These are phyloP conservation scores for Phytopythium vexans DNA, from an alignment of 352 stramenopile species.

Conservation along the genomic window DNA sequence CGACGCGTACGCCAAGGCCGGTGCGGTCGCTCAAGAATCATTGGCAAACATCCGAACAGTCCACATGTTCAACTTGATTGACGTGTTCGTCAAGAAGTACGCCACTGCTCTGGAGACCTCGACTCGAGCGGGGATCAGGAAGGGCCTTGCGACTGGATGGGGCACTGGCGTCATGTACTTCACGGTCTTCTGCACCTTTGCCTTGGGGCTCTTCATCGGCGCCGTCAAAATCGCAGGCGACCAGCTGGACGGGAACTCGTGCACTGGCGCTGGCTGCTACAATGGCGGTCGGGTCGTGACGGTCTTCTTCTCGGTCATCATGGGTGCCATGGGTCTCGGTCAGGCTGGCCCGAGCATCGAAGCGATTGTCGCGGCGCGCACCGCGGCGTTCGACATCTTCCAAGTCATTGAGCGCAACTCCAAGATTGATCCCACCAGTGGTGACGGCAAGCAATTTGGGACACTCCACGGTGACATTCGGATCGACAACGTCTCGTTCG, in stretches of 20 bases:
- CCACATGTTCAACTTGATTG: conserved; percentile 50
- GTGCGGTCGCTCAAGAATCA: conserved; percentile 41
- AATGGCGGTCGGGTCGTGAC: conserved; percentile 40
- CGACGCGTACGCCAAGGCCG: conserved; percentile 29
- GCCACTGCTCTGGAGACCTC: conserved; percentile 18
- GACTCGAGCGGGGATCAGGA: conserved; percentile 29
- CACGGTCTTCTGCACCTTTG: conserved; percentile 40
- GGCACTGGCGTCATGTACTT: conserved; percentile 42
- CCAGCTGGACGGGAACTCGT: conserved; percentile 25
- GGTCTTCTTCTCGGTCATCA: conserved; percentile 44
- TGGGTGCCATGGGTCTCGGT: conserved; percentile 36
- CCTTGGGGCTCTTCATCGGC: conserved; percentile 50
- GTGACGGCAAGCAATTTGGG: conserved; percentile 15
- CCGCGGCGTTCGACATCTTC: conserved; percentile 45
- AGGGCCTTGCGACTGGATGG: conserved; percentile 28
- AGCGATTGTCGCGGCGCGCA: conserved; percentile 25
- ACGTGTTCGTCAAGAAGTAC: conserved; percentile 38
- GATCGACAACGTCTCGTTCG: conserved; percentile 78
- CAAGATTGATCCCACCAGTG: conserved; percentile 37
- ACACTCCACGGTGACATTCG: conserved; percentile 51
- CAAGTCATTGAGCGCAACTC: conserved; percentile 43
- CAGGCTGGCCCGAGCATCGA: conserved; percentile 39
- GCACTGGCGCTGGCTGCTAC: conserved; percentile 25
- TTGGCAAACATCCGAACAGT: conserved; percentile 58
- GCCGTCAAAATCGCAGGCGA: conserved; percentile 31